These are phyloP conservation scores for Saussurea involucrata DNA, from an alignment of 129 eudicot species.

Conservation along the genomic window DNA sequence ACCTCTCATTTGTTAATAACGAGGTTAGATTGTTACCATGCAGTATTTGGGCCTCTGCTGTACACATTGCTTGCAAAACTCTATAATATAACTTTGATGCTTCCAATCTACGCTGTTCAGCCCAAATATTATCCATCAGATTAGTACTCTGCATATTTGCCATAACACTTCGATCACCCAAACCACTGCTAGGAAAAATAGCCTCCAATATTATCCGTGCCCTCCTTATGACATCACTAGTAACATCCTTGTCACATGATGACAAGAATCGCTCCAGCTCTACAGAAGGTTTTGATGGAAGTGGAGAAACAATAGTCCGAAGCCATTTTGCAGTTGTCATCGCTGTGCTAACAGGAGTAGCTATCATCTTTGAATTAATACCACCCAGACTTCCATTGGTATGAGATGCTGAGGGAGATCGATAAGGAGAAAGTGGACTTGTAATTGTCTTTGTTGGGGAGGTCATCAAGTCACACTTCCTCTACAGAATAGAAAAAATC, in stretches of 20 bases:
- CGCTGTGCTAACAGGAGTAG: conserved; percentile 94
- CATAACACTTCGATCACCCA: conserved; percentile 47
- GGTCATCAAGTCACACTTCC: conserved; percentile 59
- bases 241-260: conserved; percentile 82
- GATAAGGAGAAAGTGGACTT: conserved; percentile 77
- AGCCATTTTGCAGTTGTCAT: conserved; percentile 99
- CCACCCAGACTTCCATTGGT: conserved; percentile 22
- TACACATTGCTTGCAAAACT: conserved; percentile 90
- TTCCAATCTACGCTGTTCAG: conserved; percentile 81
- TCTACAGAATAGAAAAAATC: conserved; percentile 35
- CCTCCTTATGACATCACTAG: conserved; percentile 66
- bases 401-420: conserved; percentile 63
- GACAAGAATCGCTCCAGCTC: conserved; percentile 61
- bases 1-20: conserved; percentile 82
- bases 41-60: conserved; percentile 78
- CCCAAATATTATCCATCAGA: conserved; percentile 92
- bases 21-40: conserved; percentile 77
- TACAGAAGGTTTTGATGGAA: conserved; percentile 64
- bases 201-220: conserved; percentile 87
- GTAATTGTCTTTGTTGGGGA: conserved; percentile 89
- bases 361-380: conserved; percentile 38
- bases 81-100: conserved; percentile 83
- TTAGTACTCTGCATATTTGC: conserved; percentile 57
- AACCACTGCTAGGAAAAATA: conserved; percentile 82
- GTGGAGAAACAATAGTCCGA: conserved; percentile 75